Evolutionary conservation across 2,329 filamentous ascomycete genomes (phyloP).

Genomic region (Alternaria hordeiaustralica): DNA sequence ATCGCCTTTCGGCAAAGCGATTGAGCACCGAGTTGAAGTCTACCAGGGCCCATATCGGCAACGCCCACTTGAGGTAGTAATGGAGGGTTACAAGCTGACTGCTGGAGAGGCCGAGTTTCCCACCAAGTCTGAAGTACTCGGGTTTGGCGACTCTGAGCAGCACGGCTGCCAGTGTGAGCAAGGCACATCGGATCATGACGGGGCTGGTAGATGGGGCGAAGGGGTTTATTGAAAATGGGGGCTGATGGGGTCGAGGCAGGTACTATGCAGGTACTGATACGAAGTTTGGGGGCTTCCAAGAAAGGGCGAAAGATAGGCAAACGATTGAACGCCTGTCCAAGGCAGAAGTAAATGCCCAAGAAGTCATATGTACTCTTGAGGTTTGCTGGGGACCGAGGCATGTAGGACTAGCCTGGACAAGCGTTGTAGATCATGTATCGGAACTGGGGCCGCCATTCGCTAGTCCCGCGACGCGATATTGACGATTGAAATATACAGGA

Average conservation of each 20-base stretch:
- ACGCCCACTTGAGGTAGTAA: slow-evolving; percentile 34
- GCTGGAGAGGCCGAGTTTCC: slow-evolving; percentile 28
- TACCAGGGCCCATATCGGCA: slow-evolving; percentile 29
- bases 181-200: slow-evolving; percentile 30
- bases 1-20: slow-evolving; percentile 48
- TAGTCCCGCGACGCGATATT: slow-evolving; percentile 9
- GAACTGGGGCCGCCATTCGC: slow-evolving; percentile 8
- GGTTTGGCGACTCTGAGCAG: slow-evolving; percentile 24
- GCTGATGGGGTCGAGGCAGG: slow-evolving; percentile 8
- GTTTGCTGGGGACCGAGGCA: background rate
- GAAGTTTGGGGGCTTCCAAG: background rate
- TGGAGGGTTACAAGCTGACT: slow-evolving; percentile 31
- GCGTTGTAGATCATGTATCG: slow-evolving; percentile 8
- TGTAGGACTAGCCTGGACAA: background rate
- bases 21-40: slow-evolving; percentile 39
- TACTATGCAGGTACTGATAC: slow-evolving; percentile 1
- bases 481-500: background rate
- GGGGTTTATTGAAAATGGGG: slow-evolving; percentile 2
- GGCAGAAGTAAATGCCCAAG: background rate
- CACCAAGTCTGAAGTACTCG: slow-evolving; percentile 27
- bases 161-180: slow-evolving; percentile 24
- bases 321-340: background rate
- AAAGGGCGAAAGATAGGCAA: background rate
- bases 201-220: slow-evolving; percentile 2
- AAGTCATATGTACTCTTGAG: background rate